Evolutionary conservation across 1,284 basidiomycete genomes (phyloP).

Genomic region (Peniophora sp.): DNA sequence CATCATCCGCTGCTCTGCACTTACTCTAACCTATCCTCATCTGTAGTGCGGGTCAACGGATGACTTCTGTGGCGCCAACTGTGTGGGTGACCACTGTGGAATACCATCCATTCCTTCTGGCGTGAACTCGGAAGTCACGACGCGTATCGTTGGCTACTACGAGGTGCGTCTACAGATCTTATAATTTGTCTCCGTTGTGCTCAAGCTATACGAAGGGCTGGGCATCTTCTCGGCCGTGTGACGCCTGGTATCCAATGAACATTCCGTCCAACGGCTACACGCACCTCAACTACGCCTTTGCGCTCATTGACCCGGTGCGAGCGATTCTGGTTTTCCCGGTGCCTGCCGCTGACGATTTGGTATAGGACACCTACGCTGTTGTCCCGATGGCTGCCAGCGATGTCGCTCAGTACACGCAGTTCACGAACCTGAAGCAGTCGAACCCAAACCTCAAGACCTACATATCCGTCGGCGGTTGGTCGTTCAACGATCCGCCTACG

Average conservation of each 20-base stretch:
- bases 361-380: constrained; percentile 1
- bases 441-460: constrained; percentile 11
- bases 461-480: constrained; percentile 11
- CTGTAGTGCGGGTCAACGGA: constrained; percentile 6
- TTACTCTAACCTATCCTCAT: background rate
- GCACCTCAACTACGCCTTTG: constrained; percentile 4
- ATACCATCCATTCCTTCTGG: background rate
- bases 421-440: constrained; percentile 9
- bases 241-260: constrained; percentile 4
- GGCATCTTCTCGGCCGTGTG: constrained; percentile 5
- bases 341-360: background rate
- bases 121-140: background rate
- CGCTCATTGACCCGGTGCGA: too few species aligned
- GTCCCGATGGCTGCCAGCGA: constrained; percentile 3
- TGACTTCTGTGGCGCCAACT: constrained; percentile 9
- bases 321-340: too few species aligned
- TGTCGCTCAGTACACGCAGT: constrained; percentile 1
- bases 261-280: constrained; percentile 5
- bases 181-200: background rate
- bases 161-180: background rate
- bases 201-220: constrained; percentile 4
- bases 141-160: constrained; percentile 5
- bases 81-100: constrained; percentile 1
- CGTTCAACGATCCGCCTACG: constrained; percentile 14
- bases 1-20: background rate